These are phyloP conservation scores for Fusarium euwallaceae DNA, from an alignment of 2,329 filamentous ascomycete species.

Conservation along the genomic window DNA sequence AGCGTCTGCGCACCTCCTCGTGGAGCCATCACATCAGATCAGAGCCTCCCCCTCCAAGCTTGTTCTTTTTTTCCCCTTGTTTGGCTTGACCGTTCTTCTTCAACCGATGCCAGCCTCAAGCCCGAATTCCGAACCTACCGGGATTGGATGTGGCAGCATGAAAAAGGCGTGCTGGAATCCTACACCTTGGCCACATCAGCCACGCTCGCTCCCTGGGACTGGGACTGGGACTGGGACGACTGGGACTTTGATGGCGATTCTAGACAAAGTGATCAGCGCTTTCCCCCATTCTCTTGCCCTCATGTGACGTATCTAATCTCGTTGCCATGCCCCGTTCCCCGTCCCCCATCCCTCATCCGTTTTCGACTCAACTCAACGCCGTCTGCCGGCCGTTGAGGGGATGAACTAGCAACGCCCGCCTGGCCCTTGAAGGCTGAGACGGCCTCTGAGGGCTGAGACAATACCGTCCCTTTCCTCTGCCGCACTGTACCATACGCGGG, in stretches of 20 bases:
- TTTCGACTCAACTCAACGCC: conserved; percentile 8
- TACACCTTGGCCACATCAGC: conserved; percentile 11
- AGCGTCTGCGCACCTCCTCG: conserved; percentile 26
- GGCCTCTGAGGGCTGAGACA: conserved; percentile 30
- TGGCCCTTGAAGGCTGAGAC: conserved; percentile 31
- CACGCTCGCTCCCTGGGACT: conserved; percentile 1
- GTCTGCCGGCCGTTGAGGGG: conserved; percentile 8
- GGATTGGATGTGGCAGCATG: conserved; percentile 5
- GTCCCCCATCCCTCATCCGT: conserved; percentile 5
- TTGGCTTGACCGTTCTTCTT: conserved; percentile 7
- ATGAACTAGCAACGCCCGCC: conserved; percentile 13
- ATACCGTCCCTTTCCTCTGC: neutral
- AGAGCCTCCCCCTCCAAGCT: conserved; percentile 14
- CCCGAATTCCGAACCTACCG: neutral
- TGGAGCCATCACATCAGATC: conserved; percentile 1
- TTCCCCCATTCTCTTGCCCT: conserved; percentile 13
- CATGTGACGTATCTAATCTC: conserved; percentile 42
- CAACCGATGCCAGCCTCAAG: neutral
- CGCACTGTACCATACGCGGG: conserved; percentile 7
- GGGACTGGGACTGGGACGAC: neutral
- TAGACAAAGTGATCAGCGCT: conserved; percentile 40
- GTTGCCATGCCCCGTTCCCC: conserved; percentile 3
- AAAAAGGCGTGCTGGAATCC: conserved; percentile 2
- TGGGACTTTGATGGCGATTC: conserved; percentile 19
- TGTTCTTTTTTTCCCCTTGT: neutral